A percentile compares a stretch with the other conserved stretches of the same genome.
Evolutionary conservation across 2,329 filamentous ascomycete genomes (phyloP).

Genomic region (Curvularia sp.): DNA sequence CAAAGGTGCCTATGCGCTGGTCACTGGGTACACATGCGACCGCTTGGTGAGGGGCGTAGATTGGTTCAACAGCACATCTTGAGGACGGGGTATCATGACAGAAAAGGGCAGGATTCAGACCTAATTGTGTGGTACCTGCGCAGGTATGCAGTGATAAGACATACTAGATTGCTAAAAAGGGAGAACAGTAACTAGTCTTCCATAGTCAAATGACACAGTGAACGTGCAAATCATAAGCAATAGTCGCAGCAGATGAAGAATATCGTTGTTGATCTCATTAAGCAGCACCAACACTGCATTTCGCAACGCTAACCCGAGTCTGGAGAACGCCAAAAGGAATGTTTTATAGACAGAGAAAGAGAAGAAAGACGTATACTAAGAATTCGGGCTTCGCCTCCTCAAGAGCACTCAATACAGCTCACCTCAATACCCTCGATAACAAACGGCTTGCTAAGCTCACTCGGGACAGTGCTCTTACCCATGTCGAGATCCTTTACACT

Average conservation of each 20-base stretch:
- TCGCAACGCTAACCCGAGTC: neutral
- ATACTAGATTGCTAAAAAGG: neutral
- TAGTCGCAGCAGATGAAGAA: neutral
- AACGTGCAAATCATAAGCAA: neutral
- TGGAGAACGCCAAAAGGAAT: neutral
- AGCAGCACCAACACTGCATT: neutral
- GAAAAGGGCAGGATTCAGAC: too few species aligned
- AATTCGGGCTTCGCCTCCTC: neutral
- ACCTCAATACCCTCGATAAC: constrained; percentile 28
- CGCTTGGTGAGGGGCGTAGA: constrained; percentile 25
- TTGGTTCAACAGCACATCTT: constrained; percentile 22
- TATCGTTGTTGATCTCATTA: neutral
- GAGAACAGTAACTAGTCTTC: neutral
- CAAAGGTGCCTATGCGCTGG: constrained; percentile 38
- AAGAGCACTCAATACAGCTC: constrained; percentile 14
- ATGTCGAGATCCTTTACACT: constrained; percentile 18
- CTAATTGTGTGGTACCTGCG: neutral
- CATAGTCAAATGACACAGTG: too few species aligned
- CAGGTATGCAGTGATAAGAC: neutral
- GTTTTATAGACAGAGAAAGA: neutral
- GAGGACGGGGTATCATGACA: neutral
- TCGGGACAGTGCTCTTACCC: constrained; percentile 16
- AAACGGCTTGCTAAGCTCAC: constrained; percentile 26
- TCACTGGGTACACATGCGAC: constrained; percentile 40
- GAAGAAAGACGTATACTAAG: too few species aligned